Evolutionary conservation across 2,329 filamentous ascomycete species (phyloP), one percentile per base, ranked within the genome.

Genomic region (Capronia epimyces): DNA sequence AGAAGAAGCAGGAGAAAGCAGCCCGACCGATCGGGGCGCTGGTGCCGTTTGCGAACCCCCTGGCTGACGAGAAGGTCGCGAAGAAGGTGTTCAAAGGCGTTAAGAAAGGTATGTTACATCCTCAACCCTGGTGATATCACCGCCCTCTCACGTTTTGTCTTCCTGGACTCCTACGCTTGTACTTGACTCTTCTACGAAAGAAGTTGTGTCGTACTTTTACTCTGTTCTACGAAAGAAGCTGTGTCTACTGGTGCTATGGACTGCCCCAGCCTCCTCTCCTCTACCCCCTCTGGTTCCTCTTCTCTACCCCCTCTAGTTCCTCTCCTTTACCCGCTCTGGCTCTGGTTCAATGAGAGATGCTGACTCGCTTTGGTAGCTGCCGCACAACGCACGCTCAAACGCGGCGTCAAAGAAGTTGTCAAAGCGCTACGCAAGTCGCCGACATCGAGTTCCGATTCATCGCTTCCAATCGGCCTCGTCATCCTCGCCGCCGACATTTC

Each of bases 381-480:
- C 64, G 95, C 95, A 75, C 83, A 89, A 74, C 94, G 94, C 75
- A 87, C 88, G 53, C 86, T 98, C 67, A 95, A 95, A 77, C 90
- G 93, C 67, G 93, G 93, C 67, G 93, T 98, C 61, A 98, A 98
- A 75, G 93, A 98, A 75, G 91, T 95, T 67, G 90, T 97, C 75
- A 98, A 98, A 77, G 86, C 90, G 27, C 87, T 98, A 63, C 89
- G 93, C 76, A 97, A 97, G 76, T 91, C 89, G 12, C 79, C 87
- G 51, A 82, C n/a, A 79, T 80, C 66, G 75, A 79, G 46, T 69
- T 46, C 46, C 10, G 39, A 52, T 12, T 80, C 29, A 3, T 12
- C 55, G 69, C 79, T 47, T 76, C 83, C 65, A 83, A 87, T 83
- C 60, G 79, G 76, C 57, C 79, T 98, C 61, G 89, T 96, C 64